Percentiles rank a stretch among this genome's conserved stretches.
These are phyloP conservation scores for Fusarium beomiforme DNA, from an alignment of 2,329 filamentous ascomycete species.

Conservation along the genomic window DNA sequence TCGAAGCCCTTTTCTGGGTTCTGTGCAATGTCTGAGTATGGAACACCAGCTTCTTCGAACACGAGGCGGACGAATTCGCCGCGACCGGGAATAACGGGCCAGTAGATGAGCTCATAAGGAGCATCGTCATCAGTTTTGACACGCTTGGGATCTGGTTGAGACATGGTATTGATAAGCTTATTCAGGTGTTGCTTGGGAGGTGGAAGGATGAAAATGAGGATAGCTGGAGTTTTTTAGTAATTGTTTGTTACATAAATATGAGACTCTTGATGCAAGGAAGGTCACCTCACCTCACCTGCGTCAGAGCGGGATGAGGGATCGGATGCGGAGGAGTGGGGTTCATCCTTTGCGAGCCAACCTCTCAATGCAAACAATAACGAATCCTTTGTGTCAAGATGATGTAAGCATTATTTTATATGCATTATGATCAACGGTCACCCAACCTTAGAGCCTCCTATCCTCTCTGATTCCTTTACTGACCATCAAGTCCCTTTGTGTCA, in stretches of 20 bases:
- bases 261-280: neutral
- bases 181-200: neutral
- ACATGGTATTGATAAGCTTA: constrained; percentile 17
- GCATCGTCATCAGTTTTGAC: constrained; percentile 53
- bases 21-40: constrained; percentile 67
- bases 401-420: neutral
- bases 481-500: neutral
- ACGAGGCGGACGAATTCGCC: constrained; percentile 78
- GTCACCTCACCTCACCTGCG: constrained; percentile 1
- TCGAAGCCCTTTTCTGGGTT: constrained; percentile 59
- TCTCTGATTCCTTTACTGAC: neutral
- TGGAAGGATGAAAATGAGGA: neutral
- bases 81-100: constrained; percentile 76
- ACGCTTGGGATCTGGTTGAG: constrained; percentile 42
- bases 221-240: accelerated
- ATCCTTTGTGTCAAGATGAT: neutral
- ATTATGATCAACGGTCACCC: neutral
- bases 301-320: neutral
- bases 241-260: neutral
- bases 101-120: constrained; percentile 75
- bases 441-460: neutral
- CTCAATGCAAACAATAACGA: neutral
- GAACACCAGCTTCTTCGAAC: constrained; percentile 73
- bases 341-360: neutral
- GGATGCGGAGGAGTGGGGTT: constrained; percentile 16